A percentile compares a stretch with the other conserved stretches of the same genome.
phyloP scores from a whole-genome alignment of 805 yeast genomes.

The Candida adriatica region DNA sequence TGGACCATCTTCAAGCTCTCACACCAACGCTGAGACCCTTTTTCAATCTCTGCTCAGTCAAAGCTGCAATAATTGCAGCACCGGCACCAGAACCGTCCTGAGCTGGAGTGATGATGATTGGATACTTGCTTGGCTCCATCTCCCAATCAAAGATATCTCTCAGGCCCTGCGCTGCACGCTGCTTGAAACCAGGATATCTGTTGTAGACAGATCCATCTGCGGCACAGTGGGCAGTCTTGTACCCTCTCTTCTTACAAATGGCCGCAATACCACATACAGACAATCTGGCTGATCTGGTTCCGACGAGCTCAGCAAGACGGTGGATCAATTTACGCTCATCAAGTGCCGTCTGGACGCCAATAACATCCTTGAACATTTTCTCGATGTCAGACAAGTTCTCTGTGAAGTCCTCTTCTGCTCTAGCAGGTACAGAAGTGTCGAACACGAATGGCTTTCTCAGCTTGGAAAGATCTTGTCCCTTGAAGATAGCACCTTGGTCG shows the following conservation, averaged over 20 bases:
- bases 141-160: slow-evolving; percentile 86
- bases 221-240: slow-evolving; percentile 77
- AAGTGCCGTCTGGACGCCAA: slow-evolving; percentile 59
- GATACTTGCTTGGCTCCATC: slow-evolving; percentile 46
- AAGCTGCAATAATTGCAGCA: slow-evolving; percentile 96
- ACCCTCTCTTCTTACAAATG: slow-evolving; percentile 78
- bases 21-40: slow-evolving; percentile 66
- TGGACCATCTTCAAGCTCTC: too few species aligned
- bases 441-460: slow-evolving; percentile 61
- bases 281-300: slow-evolving; percentile 87
- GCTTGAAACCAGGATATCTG: slow-evolving; percentile 87
- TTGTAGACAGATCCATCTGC: slow-evolving; percentile 96
- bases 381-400: slow-evolving; percentile 75
- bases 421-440: slow-evolving; percentile 87
- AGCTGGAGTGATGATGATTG: slow-evolving; percentile 82
- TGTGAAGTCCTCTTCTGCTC: slow-evolving; percentile 82
- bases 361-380: slow-evolving; percentile 50
- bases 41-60: slow-evolving; percentile 73
- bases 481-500: slow-evolving; percentile 48
- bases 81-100: slow-evolving; percentile 99
- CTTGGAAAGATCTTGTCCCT: slow-evolving; percentile 57
- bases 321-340: slow-evolving; percentile 81
- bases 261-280: slow-evolving; percentile 96
- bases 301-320: slow-evolving; percentile 77
- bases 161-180: slow-evolving; percentile 82